Evolutionary conservation across 2,329 filamentous ascomycete species (phyloP).

Genomic region (Westerdykella sp.): DNA sequence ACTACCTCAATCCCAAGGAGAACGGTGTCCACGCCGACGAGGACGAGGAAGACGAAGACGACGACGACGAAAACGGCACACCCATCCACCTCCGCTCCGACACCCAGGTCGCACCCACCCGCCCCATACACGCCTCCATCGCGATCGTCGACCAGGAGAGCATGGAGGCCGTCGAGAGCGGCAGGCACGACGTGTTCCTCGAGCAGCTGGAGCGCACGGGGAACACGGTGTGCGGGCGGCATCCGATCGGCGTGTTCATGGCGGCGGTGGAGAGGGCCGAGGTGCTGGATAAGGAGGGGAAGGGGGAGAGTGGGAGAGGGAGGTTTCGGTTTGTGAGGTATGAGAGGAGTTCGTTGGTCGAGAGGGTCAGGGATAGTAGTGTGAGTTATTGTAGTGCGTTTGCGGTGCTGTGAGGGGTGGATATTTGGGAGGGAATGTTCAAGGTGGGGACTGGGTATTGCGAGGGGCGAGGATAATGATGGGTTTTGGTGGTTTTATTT

Average conservation of each 20-base stretch:
- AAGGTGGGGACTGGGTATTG: too few species aligned
- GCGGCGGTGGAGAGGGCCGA: constrained; percentile 64
- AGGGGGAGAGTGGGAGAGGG: constrained; percentile 36
- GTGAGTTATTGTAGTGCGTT: constrained; percentile 95
- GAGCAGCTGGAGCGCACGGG: constrained; percentile 62
- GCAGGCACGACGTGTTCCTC: constrained; percentile 64
- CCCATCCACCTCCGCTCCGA: constrained; percentile 31
- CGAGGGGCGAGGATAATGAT: too few species aligned
- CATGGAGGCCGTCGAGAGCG: constrained; percentile 78
- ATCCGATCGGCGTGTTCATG: constrained; percentile 92
- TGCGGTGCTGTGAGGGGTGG: constrained; percentile 47
- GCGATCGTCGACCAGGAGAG: constrained; percentile 69
- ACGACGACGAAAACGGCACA: constrained; percentile 27
- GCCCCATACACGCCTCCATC: constrained; percentile 77
- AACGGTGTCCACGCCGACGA: too few species aligned
- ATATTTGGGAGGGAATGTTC: neutral
- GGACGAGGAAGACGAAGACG: too few species aligned
- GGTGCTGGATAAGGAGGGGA: constrained; percentile 47
- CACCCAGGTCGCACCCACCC: constrained; percentile 46
- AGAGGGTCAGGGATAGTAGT: constrained; percentile 65
- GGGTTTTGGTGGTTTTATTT: neutral
- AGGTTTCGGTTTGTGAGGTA: constrained; percentile 78
- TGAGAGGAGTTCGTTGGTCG: constrained; percentile 73
- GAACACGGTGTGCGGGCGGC: constrained; percentile 91
- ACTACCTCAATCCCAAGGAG: constrained; percentile 54